phyloP scores from a whole-genome alignment of 495 filamentous ascomycete genomes.

The Delitschia confertaspora region DNA sequence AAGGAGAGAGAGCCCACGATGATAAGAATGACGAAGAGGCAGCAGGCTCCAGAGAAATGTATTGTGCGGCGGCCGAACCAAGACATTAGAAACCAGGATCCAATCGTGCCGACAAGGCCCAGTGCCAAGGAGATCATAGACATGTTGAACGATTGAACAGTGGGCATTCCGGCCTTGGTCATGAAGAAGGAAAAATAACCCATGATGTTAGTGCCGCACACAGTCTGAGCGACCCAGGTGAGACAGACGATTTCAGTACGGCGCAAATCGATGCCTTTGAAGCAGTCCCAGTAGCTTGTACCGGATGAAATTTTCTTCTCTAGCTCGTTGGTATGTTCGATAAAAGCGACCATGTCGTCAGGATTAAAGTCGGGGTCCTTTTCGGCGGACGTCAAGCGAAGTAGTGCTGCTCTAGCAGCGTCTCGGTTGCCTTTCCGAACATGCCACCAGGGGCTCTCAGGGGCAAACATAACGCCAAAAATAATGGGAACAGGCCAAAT shows the following conservation, averaged over 20 bases:
- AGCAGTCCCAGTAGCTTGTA: slow-evolving; percentile 19
- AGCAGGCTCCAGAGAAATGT: slow-evolving; percentile 13
- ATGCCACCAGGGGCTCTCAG: slow-evolving; percentile 27
- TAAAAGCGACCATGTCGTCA: slow-evolving; percentile 23
- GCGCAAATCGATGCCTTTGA: slow-evolving; percentile 19
- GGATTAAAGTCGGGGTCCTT: slow-evolving; percentile 18
- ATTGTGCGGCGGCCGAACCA: slow-evolving; percentile 18
- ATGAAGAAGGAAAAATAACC: slow-evolving; percentile 26
- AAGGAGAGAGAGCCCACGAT: slow-evolving; percentile 13
- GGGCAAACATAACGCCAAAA: slow-evolving; percentile 19
- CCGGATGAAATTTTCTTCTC: slow-evolving; percentile 17
- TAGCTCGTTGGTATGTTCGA: slow-evolving; percentile 21
- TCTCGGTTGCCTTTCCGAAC: slow-evolving; percentile 15
- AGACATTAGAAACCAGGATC: slow-evolving; percentile 18
- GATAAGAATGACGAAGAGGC: slow-evolving; percentile 15
- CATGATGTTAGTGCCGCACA: slow-evolving; percentile 18
- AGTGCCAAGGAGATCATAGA: slow-evolving; percentile 16
- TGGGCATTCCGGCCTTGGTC: slow-evolving; percentile 17
- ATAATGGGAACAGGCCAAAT: slow-evolving; percentile 31
- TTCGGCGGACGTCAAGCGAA: slow-evolving; percentile 14
- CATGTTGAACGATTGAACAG: slow-evolving; percentile 20
- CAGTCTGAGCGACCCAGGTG: slow-evolving; percentile 14
- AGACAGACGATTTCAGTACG: slow-evolving; percentile 24
- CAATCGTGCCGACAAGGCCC: slow-evolving; percentile 16
- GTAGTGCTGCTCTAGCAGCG: slow-evolving; percentile 11